These are phyloP conservation scores for Diaporthe sp. DNA, from an alignment of 2,329 filamentous ascomycete species.

Conservation along the genomic window DNA sequence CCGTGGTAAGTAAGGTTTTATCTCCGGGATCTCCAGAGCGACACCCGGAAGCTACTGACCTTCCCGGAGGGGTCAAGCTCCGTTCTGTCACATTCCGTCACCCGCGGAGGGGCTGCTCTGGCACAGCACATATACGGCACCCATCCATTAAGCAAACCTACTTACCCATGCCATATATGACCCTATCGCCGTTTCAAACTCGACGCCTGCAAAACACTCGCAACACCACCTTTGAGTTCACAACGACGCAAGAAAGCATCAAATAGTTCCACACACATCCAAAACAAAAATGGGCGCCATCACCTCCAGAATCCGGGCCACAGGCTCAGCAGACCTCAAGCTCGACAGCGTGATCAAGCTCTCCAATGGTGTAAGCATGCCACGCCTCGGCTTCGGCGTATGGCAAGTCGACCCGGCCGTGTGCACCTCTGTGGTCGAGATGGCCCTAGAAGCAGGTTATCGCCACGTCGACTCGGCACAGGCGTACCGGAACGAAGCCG, in stretches of 20 bases:
- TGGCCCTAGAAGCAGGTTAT: constrained; percentile 19
- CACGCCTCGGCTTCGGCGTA: constrained; percentile 28
- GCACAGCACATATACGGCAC: not conserved
- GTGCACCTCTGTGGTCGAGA: constrained; percentile 14
- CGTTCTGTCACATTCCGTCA: not conserved
- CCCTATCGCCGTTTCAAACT: not conserved
- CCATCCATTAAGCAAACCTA: no score
- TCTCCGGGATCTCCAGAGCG: not conserved
- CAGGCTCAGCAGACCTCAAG: constrained; percentile 7
- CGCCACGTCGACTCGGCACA: constrained; percentile 26
- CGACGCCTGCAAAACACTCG: not conserved
- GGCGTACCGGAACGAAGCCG: constrained; percentile 29
- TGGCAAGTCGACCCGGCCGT: constrained; percentile 26
- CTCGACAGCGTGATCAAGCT: constrained; percentile 28
- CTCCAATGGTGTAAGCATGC: constrained; percentile 26
- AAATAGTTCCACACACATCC: not conserved
- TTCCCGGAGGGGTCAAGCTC: constrained; percentile 8
- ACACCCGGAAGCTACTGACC: not conserved
- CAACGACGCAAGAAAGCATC: not conserved
- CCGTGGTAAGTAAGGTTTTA: not conserved
- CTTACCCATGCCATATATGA: no score
- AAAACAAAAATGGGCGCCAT: constrained; percentile 12
- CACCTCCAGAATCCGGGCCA: constrained; percentile 19
- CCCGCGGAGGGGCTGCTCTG: not conserved
- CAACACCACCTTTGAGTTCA: not conserved